Base-by-base conservation (phyloP, 2,329 filamentous ascomycete genomes). In the Alternaria gansuensis region DNA sequence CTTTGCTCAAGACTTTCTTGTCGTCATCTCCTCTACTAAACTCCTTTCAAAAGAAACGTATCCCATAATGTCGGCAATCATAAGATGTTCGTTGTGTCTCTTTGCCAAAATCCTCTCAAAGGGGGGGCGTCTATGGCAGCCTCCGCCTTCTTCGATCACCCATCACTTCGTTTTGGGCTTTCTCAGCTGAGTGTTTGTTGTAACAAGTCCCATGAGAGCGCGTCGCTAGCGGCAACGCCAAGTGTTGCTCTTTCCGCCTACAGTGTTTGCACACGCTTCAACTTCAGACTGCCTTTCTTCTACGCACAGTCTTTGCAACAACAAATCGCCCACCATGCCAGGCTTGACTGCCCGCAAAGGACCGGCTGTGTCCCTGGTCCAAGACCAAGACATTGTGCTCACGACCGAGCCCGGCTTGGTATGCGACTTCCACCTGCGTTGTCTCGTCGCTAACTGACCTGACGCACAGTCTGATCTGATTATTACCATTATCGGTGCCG, bases 371-470 rank as follows among this genome's bases (percentile, higher is more conserved):
- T 59, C 56, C 0, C 33, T 59, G 1, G 56, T 62, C n/a, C 53
- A 52, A 41, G 59, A 64, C 3, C 57, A 57, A 24, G 62, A 64
- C 26, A 52, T 65, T 11, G 46, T 36, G 39, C 49, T 63, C 7
- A 58, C 45, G 9, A 54, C 33, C 23, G 52, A 54, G 37, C 33
- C 52, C 1, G 52, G 33, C 21, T 45, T 54, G 28, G 53, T 50
- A 17, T 34, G 37, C 17, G 6, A 9, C 40, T 26, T 36, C 29
- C 11, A 26, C 41, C 10, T n/a, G 24, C 10, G 24, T 28, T 7
- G 6, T 3, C 13, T 14, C 37, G 21, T 40, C 11, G 5, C 10
- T 13, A 4, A 24, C 17, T 48, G 5, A 54, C 33, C 3, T 43
- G 17, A 17, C 7, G 44, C n/a, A 23, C 24, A 55, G 53, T 46